phyloP scores from a whole-genome alignment of 495 filamentous ascomycete genomes.

The Opeltia flavorubescens region DNA sequence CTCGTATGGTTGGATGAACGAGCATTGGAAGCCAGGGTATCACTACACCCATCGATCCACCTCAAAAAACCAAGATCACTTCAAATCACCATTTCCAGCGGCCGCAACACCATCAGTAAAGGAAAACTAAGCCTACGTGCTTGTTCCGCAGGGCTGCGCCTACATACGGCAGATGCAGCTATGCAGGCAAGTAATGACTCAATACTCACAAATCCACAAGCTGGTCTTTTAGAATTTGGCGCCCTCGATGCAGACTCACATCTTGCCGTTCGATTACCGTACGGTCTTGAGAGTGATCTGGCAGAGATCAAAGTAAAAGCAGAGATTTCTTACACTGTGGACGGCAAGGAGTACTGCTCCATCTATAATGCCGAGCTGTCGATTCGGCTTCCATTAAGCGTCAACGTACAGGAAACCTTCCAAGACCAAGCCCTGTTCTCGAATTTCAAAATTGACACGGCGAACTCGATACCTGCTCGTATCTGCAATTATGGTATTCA shows the following conservation, averaged over 20 bases:
- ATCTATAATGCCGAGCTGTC: conserved; percentile 45
- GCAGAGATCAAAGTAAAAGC: conserved; percentile 56
- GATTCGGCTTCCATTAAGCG: conserved; percentile 66
- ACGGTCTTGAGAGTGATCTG: conserved; percentile 68
- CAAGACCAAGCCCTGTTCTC: conserved; percentile 72
- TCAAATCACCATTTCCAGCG: conserved; percentile 58
- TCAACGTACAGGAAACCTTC: conserved; percentile 96
- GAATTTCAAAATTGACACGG: conserved; percentile 74
- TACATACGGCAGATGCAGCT: conserved; percentile 59
- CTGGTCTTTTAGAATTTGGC: conserved; percentile 53
- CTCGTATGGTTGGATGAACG: conserved; percentile 9
- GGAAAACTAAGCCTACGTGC: conserved; percentile 62
- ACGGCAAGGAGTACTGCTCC: conserved; percentile 57
- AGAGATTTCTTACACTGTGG: conserved; percentile 67
- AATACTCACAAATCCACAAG: conserved; percentile 41
- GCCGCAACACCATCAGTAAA: conserved; percentile 58
- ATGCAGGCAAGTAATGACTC: conserved; percentile 39
- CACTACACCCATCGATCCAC: conserved; percentile 43
- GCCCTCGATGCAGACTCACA: conserved; percentile 34
- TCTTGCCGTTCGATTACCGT: conserved; percentile 57
- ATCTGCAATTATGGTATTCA: conserved; percentile 57
- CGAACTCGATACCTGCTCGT: conserved; percentile 57
- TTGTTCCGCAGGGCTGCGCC: conserved; percentile 73
- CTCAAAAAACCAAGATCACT: conserved; percentile 63
- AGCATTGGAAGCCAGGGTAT: conserved; percentile 7